These are phyloP conservation scores for Pyropia yezoensis DNA, from an alignment of 23 red algal species.

Conservation along the genomic window DNA sequence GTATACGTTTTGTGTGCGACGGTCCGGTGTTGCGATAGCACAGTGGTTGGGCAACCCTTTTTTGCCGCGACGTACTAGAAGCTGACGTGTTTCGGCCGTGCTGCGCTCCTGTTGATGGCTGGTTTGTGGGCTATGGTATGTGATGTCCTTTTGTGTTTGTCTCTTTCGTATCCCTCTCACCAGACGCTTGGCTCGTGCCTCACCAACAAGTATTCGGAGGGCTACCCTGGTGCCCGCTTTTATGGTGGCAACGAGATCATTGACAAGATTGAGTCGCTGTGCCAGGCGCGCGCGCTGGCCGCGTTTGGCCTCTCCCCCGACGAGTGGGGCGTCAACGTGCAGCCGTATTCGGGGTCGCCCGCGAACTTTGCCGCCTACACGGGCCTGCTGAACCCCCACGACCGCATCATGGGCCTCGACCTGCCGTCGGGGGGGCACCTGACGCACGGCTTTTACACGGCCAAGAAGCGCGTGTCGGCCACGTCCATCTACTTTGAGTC, in stretches of 20 bases:
- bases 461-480: slow-evolving; percentile 76
- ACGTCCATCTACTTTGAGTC: slow-evolving; percentile 99
- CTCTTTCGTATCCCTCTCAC: no score
- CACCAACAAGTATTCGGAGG: slow-evolving; percentile 99
- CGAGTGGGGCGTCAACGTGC: slow-evolving; percentile 93
- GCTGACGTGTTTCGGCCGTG: no score
- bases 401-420: slow-evolving; percentile 95
- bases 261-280: slow-evolving; percentile 77
- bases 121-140: no score
- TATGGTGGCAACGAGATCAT: slow-evolving; percentile 90
- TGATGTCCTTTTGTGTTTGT: no score
- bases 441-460: slow-evolving; percentile 94
- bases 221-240: slow-evolving; percentile 76
- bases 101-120: no score
- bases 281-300: slow-evolving; percentile 54
- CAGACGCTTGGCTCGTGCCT: slow-evolving; percentile 81
- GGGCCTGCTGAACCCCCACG: slow-evolving; percentile 73
- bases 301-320: slow-evolving; percentile 58
- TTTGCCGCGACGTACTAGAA: no score
- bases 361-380: slow-evolving; percentile 98
- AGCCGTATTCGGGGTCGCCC: slow-evolving; percentile 88
- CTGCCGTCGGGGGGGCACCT: slow-evolving; percentile 89
- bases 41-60: no score
- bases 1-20: no score
- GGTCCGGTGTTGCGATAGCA: no score